A percentile compares a stretch with the other conserved stretches of the same genome.
Evolutionary conservation across 2,329 filamentous ascomycete genomes (phyloP).

Genomic region (Trichoderma koningiopsis): DNA sequence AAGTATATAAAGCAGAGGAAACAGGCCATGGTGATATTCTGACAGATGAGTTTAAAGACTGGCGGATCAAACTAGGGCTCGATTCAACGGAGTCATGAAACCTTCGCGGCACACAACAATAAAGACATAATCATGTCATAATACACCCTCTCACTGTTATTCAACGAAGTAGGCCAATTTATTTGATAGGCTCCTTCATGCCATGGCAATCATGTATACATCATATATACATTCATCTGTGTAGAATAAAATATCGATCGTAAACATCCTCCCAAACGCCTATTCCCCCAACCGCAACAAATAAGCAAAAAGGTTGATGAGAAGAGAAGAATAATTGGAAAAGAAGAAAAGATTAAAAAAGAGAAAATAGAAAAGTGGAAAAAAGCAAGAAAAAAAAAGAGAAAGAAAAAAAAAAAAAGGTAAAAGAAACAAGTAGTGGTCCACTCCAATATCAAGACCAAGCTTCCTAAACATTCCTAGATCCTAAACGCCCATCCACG

Average conservation of each 20-base stretch:
- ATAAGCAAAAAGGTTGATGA: not conserved
- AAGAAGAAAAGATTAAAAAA: not conserved
- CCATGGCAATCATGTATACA: not conserved
- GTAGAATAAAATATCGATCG: not conserved
- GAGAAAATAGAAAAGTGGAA: not conserved
- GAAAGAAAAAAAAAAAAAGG: not conserved
- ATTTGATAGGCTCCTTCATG: not conserved
- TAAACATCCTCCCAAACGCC: conserved; percentile 3
- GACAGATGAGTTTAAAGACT: conserved; percentile 75
- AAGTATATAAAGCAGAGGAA: conserved; percentile 73
- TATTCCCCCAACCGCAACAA: not conserved
- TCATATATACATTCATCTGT: not conserved
- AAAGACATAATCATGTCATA: not conserved
- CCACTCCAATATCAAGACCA: conserved; percentile 4
- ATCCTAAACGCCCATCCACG: conserved; percentile 18
- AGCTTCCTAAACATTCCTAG: conserved; percentile 14
- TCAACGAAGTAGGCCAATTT: not conserved
- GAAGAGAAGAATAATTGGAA: not conserved
- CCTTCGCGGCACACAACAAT: not conserved
- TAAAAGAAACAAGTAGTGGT: not conserved
- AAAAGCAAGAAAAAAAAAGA: not conserved
- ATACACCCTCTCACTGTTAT: not conserved
- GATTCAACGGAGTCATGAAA: not conserved
- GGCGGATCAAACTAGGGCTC: conserved; percentile 61
- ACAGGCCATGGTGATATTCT: conserved; percentile 76